Conservation (phyloP, 106 monocot genomes). For the Agapanthus africanus region DNA sequence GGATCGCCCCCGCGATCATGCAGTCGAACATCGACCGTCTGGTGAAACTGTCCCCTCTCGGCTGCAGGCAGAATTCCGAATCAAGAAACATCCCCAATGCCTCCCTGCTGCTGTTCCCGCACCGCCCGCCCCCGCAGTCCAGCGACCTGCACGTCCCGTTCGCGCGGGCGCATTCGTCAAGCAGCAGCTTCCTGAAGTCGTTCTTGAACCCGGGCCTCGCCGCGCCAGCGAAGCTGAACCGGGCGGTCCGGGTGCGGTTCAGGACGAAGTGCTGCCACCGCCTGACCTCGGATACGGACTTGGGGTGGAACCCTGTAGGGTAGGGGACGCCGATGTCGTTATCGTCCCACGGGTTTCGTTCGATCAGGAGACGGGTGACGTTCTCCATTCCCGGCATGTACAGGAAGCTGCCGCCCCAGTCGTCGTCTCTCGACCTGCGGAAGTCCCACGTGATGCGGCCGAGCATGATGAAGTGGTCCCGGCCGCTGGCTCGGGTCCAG, state of each 20-base stretch:
- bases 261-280: conserved; percentile 64
- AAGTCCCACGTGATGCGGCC: conserved; percentile 36
- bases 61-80: conserved; percentile 81
- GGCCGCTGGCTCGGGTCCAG: conserved; percentile 16
- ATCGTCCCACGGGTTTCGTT: conserved; percentile 70
- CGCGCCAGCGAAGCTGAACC: conserved; percentile 77
- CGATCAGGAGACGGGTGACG: conserved; percentile 74
- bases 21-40: conserved; percentile 89
- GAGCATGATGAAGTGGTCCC: conserved; percentile 24
- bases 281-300: conserved; percentile 25
- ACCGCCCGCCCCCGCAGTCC: conserved; percentile 46
- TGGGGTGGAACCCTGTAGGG: conserved; percentile 92
- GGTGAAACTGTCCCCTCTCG: conserved; percentile 85
- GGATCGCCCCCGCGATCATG: conserved; percentile 87
- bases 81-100: conserved; percentile 59
- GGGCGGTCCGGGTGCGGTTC: conserved; percentile 23
- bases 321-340: conserved; percentile 82
- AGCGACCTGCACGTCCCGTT: conserved; percentile 37
- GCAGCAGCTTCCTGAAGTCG: conserved; percentile 57
- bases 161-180: conserved; percentile 36
- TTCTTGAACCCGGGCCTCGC: conserved; percentile 34
- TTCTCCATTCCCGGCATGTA: conserved; percentile 74
- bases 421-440: conserved; percentile 12
- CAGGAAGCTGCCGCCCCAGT: conserved; percentile 76
- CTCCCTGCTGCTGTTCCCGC: conserved; percentile 42